Base-by-base conservation (phyloP, 2,329 filamentous ascomycete genomes). In the Hyphodiscus sp. region DNA sequence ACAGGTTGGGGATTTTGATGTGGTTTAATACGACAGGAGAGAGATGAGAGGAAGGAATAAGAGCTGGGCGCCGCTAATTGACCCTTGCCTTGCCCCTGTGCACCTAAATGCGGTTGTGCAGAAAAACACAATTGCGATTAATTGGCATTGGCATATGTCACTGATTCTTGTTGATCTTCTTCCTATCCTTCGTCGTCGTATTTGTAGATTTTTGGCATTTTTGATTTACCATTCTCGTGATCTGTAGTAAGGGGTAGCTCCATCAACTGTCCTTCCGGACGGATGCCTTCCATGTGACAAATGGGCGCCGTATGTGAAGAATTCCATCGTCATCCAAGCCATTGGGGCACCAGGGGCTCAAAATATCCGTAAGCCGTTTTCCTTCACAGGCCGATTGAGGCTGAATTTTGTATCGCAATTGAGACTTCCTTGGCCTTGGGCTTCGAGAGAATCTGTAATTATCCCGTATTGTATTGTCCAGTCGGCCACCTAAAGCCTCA, bases 1-100 rank as follows among this genome's bases (percentile, higher is more conserved):
- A 55, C 49, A 52, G 53, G 56, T 58, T 47, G 54, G 42, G 11
- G 41, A 42, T 44, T 23, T 19, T 44, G 42, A 44, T 53, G 53
- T 58, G 45, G 33, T 45, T 50, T 45, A 41, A 30, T 47, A 47
- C 56, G 57, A 59, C 61, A 58, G 58, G 57, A 55, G 55, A 51
- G 56, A 47, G 50, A 41, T 55, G 53, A 53, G 48, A 52, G 18
- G 20, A 11, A 47, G 45, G 20, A 26, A 29, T 30, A 47, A 47
- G 45, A 54, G 19, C 41, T 45, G 57, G 54, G 54, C 55, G 53
- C 54, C 43, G 42, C 38, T 20, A 19, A 23, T 19, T 42, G 15
- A 44, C 18, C 33, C 33, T n/a, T 38, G 33, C 33, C 33, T 38
- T 45, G n/a, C 43, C 43, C 43, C 43, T 45, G 43, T 20, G 3